Conservation (phyloP, 73 alveolate species). For the Symbiodinium pilosum region DNA sequence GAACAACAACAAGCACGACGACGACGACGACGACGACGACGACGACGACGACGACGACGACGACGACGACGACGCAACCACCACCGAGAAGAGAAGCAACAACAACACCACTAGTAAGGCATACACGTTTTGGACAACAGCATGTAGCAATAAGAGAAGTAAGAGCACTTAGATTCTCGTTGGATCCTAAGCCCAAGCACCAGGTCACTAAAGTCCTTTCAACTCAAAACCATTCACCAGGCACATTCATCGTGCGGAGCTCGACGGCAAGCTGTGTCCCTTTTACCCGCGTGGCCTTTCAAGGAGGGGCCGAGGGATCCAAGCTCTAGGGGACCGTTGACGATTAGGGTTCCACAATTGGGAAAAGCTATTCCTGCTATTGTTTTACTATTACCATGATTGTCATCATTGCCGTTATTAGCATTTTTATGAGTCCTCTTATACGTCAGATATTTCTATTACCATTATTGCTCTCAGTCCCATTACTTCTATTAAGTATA, state of each 20-base stretch:
- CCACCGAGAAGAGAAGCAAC: background rate
- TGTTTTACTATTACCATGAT: background rate
- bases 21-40: too few relatives aligned
- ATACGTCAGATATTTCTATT: background rate
- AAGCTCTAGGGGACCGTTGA: background rate
- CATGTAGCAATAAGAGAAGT: background rate
- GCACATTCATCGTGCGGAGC: background rate
- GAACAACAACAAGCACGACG: too few relatives aligned
- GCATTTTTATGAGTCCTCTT: background rate
- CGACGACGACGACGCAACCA: background rate
- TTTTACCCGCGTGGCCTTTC: background rate
- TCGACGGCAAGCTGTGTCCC: constrained; percentile 10
- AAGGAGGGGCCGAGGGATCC: background rate
- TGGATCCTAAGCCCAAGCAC: background rate
- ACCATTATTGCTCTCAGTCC: background rate
- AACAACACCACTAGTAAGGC: background rate
- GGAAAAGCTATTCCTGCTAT: background rate
- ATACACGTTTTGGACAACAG: background rate
- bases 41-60: too few relatives aligned
- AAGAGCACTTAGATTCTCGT: background rate
- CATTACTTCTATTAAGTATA: background rate
- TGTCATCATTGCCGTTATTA: background rate
- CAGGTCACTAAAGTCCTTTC: background rate
- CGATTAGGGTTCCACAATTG: background rate
- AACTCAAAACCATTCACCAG: background rate